A percentile compares a stretch with the other conserved stretches of the same genome.
Evolutionary conservation across 176 grass and related monocot species (phyloP).

Genomic region (Triticum turgidum): DNA sequence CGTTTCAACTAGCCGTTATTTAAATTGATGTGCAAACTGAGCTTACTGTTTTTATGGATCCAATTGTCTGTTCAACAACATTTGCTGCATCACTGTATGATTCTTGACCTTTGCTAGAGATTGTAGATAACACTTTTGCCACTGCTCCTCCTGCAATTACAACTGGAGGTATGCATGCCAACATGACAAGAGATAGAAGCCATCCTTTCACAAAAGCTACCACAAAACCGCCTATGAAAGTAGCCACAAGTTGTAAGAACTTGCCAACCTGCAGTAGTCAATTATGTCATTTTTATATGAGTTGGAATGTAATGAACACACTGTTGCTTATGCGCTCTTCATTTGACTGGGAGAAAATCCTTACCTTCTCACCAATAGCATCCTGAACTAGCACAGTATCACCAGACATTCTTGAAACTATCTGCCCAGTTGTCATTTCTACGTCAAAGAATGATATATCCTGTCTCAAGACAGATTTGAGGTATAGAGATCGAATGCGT

Average conservation of each 20-base stretch:
- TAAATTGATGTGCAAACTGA: neutral
- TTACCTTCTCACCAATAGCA: conserved; percentile 79
- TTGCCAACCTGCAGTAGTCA: conserved; percentile 65
- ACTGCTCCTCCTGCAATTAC: conserved; percentile 57
- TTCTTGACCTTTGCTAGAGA: conserved; percentile 57
- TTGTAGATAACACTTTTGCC: conserved; percentile 56
- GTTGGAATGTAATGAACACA: neutral
- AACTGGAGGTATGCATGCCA: conserved; percentile 68
- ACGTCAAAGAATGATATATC: conserved; percentile 79
- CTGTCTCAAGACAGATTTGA: conserved; percentile 70
- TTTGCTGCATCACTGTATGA: conserved; percentile 68
- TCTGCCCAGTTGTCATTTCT: conserved; percentile 62
- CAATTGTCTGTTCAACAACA: conserved; percentile 74
- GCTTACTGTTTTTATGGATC: conserved; percentile 76
- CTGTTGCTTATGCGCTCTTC: neutral
- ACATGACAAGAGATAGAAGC: conserved; percentile 83
- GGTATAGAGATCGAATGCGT: conserved; percentile 63
- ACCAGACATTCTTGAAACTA: conserved; percentile 59
- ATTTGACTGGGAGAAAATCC: neutral
- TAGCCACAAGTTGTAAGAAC: conserved; percentile 67
- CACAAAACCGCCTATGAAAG: conserved; percentile 75
- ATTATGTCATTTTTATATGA: neutral
- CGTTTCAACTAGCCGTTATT: neutral
- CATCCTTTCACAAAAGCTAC: conserved; percentile 83
- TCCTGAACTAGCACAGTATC: conserved; percentile 72